Conservation (phyloP, 176 grass and related monocot genomes). For the Triticum aestivum region IWGSC_CS_RefSeq_v2.1 NC_057806.1:439543153-439543652, state of each 20-base stretch:
- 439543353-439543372: neutral
- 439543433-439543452: conserved; percentile 4
- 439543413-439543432: neutral
- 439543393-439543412: neutral
- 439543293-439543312: neutral
- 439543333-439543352: neutral
- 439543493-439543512: conserved; percentile 9
- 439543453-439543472: neutral
- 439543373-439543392: neutral
- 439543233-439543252: neutral
- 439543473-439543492: conserved; percentile 19
- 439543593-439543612: neutral
- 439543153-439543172: conserved; percentile 88
- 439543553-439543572: neutral
- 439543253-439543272: neutral
- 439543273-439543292: neutral
- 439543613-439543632: neutral
- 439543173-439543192: conserved; percentile 94
- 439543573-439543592: neutral
- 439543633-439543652: neutral
- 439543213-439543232: conserved; percentile 96
- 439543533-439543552: neutral
- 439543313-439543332: neutral
- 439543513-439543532: neutral
- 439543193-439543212: conserved; percentile 95